Percentiles rank a stretch among this genome's conserved stretches.
These are phyloP conservation scores for Murraya koenigii DNA, from an alignment of 345 rosid genomes.

Conservation along the genomic window DNA sequence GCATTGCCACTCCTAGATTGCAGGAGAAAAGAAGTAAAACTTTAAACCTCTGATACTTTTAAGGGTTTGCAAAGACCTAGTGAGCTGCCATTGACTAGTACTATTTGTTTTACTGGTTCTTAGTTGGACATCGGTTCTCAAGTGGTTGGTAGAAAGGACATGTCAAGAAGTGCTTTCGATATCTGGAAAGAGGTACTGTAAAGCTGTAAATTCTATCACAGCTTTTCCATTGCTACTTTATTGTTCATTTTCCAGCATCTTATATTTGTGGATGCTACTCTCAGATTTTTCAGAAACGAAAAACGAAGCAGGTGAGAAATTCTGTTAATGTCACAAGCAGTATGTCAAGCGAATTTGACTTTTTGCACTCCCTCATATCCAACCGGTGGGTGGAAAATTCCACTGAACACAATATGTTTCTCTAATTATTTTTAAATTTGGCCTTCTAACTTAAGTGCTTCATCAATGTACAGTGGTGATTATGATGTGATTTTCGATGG, in stretches of 20 bases:
- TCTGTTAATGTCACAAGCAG: slow-evolving; percentile 29
- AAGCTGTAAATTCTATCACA: slow-evolving; percentile 4
- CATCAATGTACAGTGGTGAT: slow-evolving; percentile 73
- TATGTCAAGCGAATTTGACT: slow-evolving; percentile 49
- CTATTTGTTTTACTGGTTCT: slow-evolving; percentile 26
- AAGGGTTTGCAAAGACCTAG: not conserved
- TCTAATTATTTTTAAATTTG: slow-evolving; percentile 5
- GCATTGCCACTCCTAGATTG: not conserved
- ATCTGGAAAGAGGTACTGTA: slow-evolving; percentile 89
- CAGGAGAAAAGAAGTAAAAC: not conserved
- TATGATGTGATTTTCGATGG: slow-evolving; percentile 85
- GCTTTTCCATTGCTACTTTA: slow-evolving; percentile 9
- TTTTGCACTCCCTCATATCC: slow-evolving; percentile 63
- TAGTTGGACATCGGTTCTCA: slow-evolving; percentile 85
- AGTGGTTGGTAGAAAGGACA: slow-evolving; percentile 89
- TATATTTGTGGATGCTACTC: slow-evolving; percentile 18
- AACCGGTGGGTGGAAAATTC: slow-evolving; percentile 49
- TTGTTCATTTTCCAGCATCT: slow-evolving; percentile 18
- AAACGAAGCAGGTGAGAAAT: slow-evolving; percentile 47
- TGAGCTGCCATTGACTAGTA: slow-evolving; percentile 7
- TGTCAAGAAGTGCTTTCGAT: slow-evolving; percentile 78
- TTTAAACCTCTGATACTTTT: not conserved
- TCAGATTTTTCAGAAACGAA: slow-evolving; percentile 85
- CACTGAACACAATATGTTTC: not conserved
- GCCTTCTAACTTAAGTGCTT: slow-evolving; percentile 24